Percentiles rank a stretch among this genome's conserved stretches.
These are phyloP conservation scores for Pestalotiopsis sp. DNA, from an alignment of 2,329 filamentous ascomycete genomes.

Conservation along the genomic window DNA sequence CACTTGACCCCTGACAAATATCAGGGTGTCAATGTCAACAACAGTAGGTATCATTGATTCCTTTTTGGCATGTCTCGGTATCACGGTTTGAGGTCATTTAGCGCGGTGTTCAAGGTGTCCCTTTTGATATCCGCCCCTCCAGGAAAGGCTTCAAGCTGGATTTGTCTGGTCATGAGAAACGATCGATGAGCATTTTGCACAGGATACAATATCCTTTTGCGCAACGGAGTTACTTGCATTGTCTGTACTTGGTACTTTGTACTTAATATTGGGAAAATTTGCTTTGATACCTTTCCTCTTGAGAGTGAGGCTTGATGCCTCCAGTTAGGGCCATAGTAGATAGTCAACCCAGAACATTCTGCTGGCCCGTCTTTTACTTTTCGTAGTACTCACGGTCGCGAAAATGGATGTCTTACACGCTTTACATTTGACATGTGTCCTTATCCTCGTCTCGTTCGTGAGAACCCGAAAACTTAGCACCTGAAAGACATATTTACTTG, in stretches of 20 bases:
- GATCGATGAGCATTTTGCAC: background rate
- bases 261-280: slow-evolving; percentile 6
- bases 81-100: slow-evolving; percentile 17
- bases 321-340: background rate
- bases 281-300: background rate
- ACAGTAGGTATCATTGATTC: slow-evolving; percentile 19
- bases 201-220: background rate
- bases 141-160: background rate
- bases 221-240: slow-evolving; percentile 5
- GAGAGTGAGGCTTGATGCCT: background rate
- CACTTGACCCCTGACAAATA: slow-evolving; percentile 3
- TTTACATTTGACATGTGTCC: too few relatives aligned
- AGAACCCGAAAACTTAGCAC: too few relatives aligned
- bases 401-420: too few relatives aligned
- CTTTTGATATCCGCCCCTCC: slow-evolving; percentile 10
- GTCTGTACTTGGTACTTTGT: background rate
- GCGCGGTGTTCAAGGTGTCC: slow-evolving; percentile 15
- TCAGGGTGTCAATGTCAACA: slow-evolving; percentile 15
- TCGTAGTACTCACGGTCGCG: too few relatives aligned
- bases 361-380: background rate
- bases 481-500: too few relatives aligned
- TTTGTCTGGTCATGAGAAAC: slow-evolving; percentile 17
- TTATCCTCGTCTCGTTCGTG: too few relatives aligned
- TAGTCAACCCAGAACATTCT: slow-evolving; percentile 8
- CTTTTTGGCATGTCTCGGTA: slow-evolving; percentile 19